Base-by-base conservation (phyloP, 2,329 filamentous ascomycete genomes). In the Hypoxylon rubiginosum region DNA sequence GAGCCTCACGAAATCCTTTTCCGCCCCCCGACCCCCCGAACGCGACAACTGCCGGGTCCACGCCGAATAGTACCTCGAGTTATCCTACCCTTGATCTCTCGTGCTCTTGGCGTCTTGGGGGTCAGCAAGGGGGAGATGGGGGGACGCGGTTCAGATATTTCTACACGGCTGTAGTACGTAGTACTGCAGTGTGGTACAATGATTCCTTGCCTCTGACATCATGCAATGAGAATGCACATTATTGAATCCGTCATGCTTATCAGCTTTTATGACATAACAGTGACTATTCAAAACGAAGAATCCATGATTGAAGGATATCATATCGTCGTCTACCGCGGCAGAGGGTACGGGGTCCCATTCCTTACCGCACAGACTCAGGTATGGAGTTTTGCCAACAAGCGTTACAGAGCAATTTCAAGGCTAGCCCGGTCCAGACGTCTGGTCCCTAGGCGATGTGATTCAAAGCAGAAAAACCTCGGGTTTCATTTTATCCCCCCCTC, bases 1-100 rank as follows among this genome's bases (percentile, higher is more conserved):
- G 61, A 62, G 57, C 57, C 61, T 64, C 61, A 55, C 11, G n/a
- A 26, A 39, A 45, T 67, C 52, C 60, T 46, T 34, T 45, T 28
- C 54, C 26, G 39, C 55, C 6, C 11, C 2, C 30, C 43, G 19
- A n/a, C n/a, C n/a, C n/a, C n/a, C 34, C 15, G 15, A 4, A 43
- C 19, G 7, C 21, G 8, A 17, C 34, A 61, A 64, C n/a, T 64
- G 46, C 60, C 64, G 64, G 48, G 34, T 43, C 61, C 51, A 62
- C 64, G 43, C 30, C 28, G 21, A 34, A 19, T 52, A 39, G 52
- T 49, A 45, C 36, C 17, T 13, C 9, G 4, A 9, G 6, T 46
- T n/a, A 48, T 24, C 45, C 24, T 48, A 17, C 39, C 39, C 39
- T 19, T 43, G 39, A 43, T 17, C 9, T 41, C n/a, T n/a, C 13